phyloP scores from a whole-genome alignment of 257 asterid genomes.

The Parsonsia alboflavescens region DNA sequence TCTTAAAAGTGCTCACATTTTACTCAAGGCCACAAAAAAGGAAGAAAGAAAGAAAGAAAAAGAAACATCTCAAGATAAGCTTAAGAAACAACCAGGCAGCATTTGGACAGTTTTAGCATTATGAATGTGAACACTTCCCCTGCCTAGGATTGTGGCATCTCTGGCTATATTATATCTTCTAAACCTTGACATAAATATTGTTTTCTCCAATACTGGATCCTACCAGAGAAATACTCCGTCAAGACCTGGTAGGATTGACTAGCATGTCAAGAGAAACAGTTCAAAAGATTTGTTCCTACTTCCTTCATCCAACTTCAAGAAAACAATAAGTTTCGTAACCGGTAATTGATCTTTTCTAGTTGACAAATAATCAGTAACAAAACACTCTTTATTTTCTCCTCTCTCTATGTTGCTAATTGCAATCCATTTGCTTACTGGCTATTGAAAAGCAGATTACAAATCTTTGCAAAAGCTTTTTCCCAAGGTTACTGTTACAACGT shows the following conservation, averaged over 20 bases:
- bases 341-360: neutral
- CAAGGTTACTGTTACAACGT: neutral
- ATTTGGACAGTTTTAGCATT: neutral
- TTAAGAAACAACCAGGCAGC: neutral
- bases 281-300: neutral
- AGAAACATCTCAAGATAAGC: constrained; percentile 1
- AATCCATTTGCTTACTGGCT: neutral
- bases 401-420: neutral
- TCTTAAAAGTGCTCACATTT: too few species aligned
- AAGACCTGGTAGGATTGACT: neutral
- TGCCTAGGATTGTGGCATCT: neutral
- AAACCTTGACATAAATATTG: neutral
- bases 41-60: neutral
- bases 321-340: neutral
- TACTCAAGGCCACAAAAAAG: too few species aligned
- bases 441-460: neutral
- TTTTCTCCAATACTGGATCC: neutral
- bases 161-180: neutral
- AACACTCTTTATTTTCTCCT: neutral
- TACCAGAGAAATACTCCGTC: neutral
- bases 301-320: neutral
- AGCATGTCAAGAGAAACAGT: neutral
- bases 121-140: neutral
- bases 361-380: neutral
- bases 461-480: neutral